phyloP scores from a whole-genome alignment of 1,284 basidiomycete genomes.

The Fomes fomentarius region DNA sequence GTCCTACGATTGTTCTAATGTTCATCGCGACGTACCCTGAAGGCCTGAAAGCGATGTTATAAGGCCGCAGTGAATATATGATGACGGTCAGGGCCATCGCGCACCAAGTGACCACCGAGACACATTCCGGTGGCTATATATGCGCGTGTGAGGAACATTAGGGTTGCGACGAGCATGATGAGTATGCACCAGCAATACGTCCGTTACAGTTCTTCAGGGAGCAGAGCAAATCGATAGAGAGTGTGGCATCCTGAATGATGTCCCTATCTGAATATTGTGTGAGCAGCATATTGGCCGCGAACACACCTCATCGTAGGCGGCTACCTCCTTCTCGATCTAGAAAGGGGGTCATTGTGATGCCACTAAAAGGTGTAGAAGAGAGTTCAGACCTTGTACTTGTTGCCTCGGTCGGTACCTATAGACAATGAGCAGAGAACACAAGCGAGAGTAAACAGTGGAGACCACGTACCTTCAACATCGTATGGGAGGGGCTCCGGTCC shows the following conservation, averaged over 20 bases:
- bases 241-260: slow-evolving; percentile 65
- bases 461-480: slow-evolving; percentile 69
- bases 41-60: slow-evolving; percentile 43
- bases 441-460: not conserved
- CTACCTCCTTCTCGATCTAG: slow-evolving; percentile 83
- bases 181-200: slow-evolving; percentile 72
- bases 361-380: not conserved
- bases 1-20: not conserved
- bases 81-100: slow-evolving; percentile 24
- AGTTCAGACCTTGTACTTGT: slow-evolving; percentile 80
- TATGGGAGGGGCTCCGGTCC: slow-evolving; percentile 87
- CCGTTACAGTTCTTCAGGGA: slow-evolving; percentile 86
- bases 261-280: not conserved
- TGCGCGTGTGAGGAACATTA: not conserved
- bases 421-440: slow-evolving; percentile 13
- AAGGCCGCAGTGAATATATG: not conserved
- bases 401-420: slow-evolving; percentile 79
- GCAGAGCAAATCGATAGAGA: slow-evolving; percentile 74
- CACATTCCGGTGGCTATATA: slow-evolving; percentile 81
- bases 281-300: not conserved
- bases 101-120: slow-evolving; percentile 80
- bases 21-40: slow-evolving; percentile 44
- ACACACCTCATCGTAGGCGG: slow-evolving; percentile 87
- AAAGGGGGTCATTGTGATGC: not conserved
- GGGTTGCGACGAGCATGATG: not conserved